Conservation (phyloP, 805 yeast genomes). For the Ogataea kodamae region DNA sequence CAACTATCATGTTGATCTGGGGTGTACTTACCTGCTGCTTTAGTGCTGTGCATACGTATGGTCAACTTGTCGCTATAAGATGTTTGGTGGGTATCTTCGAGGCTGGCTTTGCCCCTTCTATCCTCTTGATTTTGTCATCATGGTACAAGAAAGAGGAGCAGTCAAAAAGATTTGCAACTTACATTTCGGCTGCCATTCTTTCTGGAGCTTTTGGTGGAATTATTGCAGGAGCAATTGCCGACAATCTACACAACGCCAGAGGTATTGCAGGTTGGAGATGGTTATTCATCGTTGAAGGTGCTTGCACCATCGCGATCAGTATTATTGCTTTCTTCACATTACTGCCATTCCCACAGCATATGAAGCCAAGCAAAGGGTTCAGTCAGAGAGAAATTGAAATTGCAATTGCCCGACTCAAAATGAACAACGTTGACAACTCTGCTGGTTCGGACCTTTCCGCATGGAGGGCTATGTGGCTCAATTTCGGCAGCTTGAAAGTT, state of each 20-base stretch:
- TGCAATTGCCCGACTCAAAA: slow-evolving; percentile 7
- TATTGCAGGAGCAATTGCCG: slow-evolving; percentile 43
- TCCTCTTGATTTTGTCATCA: slow-evolving; percentile 35
- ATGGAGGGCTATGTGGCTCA: slow-evolving; percentile 13
- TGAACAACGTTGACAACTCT: slow-evolving; percentile 13
- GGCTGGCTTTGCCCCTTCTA: slow-evolving; percentile 43
- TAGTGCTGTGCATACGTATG: slow-evolving; percentile 31
- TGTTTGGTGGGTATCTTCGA: slow-evolving; percentile 40
- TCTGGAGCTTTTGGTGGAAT: slow-evolving; percentile 35
- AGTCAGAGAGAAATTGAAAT: slow-evolving; percentile 11
- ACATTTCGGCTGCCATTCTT: slow-evolving; percentile 40
- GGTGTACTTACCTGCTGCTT: slow-evolving; percentile 36
- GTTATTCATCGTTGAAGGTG: slow-evolving; percentile 50
- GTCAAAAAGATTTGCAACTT: slow-evolving; percentile 16
- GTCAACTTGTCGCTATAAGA: slow-evolving; percentile 28
- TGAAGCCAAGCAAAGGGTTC: slow-evolving; percentile 14
- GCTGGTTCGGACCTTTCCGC: slow-evolving; percentile 10
- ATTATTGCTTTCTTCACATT: slow-evolving; percentile 14
- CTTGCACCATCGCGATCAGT: slow-evolving; percentile 37
- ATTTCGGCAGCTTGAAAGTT: slow-evolving; percentile 8
- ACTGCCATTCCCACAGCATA: slow-evolving; percentile 22
- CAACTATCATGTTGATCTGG: slow-evolving; percentile 36
- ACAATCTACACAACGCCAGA: slow-evolving; percentile 41
- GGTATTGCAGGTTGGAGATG: slow-evolving; percentile 50
- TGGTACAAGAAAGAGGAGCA: slow-evolving; percentile 39